These are phyloP conservation scores for Pichia inconspicua DNA, from an alignment of 1,139 yeast genomes.

Conservation along the genomic window DNA sequence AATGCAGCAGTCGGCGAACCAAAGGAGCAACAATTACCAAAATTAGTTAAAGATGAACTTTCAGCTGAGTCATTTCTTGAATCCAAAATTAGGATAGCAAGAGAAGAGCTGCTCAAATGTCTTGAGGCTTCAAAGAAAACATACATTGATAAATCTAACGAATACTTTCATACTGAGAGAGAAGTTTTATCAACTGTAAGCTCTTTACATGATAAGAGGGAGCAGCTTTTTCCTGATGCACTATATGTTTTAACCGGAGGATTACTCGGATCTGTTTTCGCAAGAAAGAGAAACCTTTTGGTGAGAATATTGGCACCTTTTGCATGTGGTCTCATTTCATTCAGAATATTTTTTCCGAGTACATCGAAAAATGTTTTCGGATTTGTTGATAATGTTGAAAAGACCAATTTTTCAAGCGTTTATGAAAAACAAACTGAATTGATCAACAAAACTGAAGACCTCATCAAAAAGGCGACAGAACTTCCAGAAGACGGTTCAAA, in stretches of 20 bases:
- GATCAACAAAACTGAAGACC: slow-evolving; percentile 38
- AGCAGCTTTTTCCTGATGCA: slow-evolving; percentile 70
- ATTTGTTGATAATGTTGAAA: slow-evolving; percentile 61
- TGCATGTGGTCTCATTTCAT: slow-evolving; percentile 59
- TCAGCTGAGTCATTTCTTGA: slow-evolving; percentile 54
- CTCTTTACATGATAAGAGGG: slow-evolving; percentile 60
- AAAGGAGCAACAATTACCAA: slow-evolving; percentile 19
- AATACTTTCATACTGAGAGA: slow-evolving; percentile 45
- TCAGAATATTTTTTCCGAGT: slow-evolving; percentile 67
- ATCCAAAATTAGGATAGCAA: slow-evolving; percentile 37
- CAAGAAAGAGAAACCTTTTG: slow-evolving; percentile 62
- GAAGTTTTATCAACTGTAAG: slow-evolving; percentile 61
- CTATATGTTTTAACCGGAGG: slow-evolving; percentile 68
- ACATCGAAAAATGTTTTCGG: slow-evolving; percentile 62
- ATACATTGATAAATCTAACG: slow-evolving; percentile 36
- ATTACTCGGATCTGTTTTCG: slow-evolving; percentile 69
- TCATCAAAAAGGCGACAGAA: slow-evolving; percentile 38
- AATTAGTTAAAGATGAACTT: slow-evolving; percentile 43
- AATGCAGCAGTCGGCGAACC: slow-evolving; percentile 37
- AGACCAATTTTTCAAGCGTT: slow-evolving; percentile 53
- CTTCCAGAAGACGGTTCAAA: slow-evolving; percentile 34
- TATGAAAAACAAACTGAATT: slow-evolving; percentile 57
- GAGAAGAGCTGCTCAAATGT: slow-evolving; percentile 33
- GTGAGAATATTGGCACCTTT: slow-evolving; percentile 58
- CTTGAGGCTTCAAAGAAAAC: slow-evolving; percentile 29